phyloP scores from a whole-genome alignment of 192 early-diverging fungal genomes.

The Gaertneriomyces sp. region DNA sequence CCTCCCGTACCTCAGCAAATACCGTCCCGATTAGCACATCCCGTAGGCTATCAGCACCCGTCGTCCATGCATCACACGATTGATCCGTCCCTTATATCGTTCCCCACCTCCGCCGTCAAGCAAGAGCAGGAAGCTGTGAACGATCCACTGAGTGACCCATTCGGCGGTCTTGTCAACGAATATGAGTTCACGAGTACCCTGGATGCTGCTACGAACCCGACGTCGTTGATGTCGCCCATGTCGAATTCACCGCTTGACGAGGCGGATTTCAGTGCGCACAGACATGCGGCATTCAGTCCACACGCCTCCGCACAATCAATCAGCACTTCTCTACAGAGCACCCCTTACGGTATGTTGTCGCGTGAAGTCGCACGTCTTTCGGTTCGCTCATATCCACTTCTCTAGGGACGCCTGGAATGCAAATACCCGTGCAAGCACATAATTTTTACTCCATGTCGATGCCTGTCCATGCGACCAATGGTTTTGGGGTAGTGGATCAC shows the following conservation, averaged over 20 bases:
- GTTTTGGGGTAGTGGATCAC: constrained; percentile 33
- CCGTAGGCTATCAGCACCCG: constrained; percentile 24
- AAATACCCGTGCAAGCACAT: constrained; percentile 20
- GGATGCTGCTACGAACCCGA: constrained; percentile 26
- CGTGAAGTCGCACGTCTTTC: not conserved
- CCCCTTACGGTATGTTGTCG: constrained; percentile 27
- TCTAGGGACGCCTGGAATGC: constrained; percentile 30
- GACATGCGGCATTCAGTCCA: constrained; percentile 4
- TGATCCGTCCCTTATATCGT: constrained; percentile 19
- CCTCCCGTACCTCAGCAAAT: constrained; percentile 11
- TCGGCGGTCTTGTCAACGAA: constrained; percentile 1
- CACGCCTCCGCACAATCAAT: constrained; percentile 18
- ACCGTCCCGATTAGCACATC: constrained; percentile 24
- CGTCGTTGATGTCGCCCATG: constrained; percentile 29
- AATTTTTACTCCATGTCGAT: constrained; percentile 48
- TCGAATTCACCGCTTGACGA: constrained; percentile 28
- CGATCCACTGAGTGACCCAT: not conserved
- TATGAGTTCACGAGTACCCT: constrained; percentile 4
- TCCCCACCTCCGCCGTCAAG: not conserved
- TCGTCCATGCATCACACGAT: constrained; percentile 40
- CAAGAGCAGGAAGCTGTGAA: constrained; percentile 6
- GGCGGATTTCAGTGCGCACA: constrained; percentile 9
- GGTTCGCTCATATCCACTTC: not conserved
- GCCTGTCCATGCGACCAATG: constrained; percentile 43
- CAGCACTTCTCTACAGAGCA: constrained; percentile 24